Percentiles rank a stretch among this genome's conserved stretches.
These are phyloP conservation scores for Stenogyne calaminthoides DNA, from an alignment of 305 asterid species.

Conservation along the genomic window DNA sequence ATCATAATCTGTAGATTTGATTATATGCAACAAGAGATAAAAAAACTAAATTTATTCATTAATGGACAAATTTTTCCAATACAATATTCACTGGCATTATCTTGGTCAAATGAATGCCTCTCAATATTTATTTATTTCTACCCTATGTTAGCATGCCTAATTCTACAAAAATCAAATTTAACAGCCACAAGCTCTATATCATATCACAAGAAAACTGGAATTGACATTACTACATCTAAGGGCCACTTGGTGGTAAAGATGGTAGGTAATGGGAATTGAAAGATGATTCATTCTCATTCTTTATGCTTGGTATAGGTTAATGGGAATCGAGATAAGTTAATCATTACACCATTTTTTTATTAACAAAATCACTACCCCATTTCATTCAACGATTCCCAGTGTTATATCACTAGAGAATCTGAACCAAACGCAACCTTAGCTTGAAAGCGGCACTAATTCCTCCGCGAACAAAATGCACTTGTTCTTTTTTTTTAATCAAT, in stretches of 20 bases:
- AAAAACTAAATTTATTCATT: neutral
- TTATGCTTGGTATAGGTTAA: neutral
- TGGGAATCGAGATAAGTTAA: neutral
- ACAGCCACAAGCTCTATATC: neutral
- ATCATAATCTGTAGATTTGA: neutral
- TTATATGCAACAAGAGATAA: neutral
- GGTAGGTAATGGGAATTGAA: neutral
- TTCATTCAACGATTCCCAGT: neutral
- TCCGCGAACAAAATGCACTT: neutral
- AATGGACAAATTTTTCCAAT: neutral
- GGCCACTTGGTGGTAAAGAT: neutral
- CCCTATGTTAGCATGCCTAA: neutral
- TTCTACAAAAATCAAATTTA: neutral
- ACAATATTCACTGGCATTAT: constrained; percentile 11
- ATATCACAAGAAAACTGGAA: neutral
- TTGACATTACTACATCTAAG: neutral
- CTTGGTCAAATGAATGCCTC: neutral
- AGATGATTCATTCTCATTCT: neutral
- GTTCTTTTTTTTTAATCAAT: too few species aligned
- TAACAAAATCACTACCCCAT: neutral
- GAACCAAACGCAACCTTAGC: neutral
- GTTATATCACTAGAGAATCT: neutral
- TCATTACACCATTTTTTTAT: neutral
- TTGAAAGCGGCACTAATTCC: constrained; percentile 2
- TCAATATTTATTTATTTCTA: neutral